Evolutionary conservation across 169 alveolate genomes (phyloP), one percentile per base, ranked within the genome.

Genomic region (Ichthyophthirius multifiliis): DNA sequence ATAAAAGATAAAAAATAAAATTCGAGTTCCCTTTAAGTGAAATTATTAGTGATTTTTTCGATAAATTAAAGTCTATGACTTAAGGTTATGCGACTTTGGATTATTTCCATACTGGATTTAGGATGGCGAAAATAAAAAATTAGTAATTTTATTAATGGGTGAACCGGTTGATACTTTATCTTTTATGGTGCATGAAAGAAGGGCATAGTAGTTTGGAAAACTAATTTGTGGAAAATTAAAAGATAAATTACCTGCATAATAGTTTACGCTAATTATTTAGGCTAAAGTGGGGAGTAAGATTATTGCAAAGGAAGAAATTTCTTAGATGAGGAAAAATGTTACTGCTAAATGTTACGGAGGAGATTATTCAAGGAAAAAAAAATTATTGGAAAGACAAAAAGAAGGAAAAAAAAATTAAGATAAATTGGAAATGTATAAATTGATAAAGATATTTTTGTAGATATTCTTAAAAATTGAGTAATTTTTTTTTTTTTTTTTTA

Each of bases 301-400:
- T 15, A 89, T 95, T 23, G 98, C 98, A 9, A 90, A 98, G 16
- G 95, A 91, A 75, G 88, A 86, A 63, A 94, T 97, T 4, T 88
- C 92, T 45, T 97, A 98, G 15, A 62, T 90, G 32, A 91, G 97
- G 80, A 97, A 97, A 85, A 95, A 97, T 90, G 99, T 97, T 34
- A 88, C 95, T 16, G 98, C 97, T 18, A 94, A 95, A 79, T 93
- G 98, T 78, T 95, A 97, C 85, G 99, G 99, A 15, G 98, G 99
- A 3, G 99, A 97, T 88, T 90, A 90, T n/a, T 84, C 98, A 20
- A 84, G 99, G 67, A 95, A 96, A 71, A 92, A 90, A 83, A 97
- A 97, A 81, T 90, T 97, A 32, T 89, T 96, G 32, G 98, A 95
- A 65, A 96, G 95, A 73, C 97, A 96, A 80, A 96, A 95, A 65